phyloP scores from a whole-genome alignment of 2,329 filamentous ascomycete genomes.

The Lachnellula subtilissima region DNA sequence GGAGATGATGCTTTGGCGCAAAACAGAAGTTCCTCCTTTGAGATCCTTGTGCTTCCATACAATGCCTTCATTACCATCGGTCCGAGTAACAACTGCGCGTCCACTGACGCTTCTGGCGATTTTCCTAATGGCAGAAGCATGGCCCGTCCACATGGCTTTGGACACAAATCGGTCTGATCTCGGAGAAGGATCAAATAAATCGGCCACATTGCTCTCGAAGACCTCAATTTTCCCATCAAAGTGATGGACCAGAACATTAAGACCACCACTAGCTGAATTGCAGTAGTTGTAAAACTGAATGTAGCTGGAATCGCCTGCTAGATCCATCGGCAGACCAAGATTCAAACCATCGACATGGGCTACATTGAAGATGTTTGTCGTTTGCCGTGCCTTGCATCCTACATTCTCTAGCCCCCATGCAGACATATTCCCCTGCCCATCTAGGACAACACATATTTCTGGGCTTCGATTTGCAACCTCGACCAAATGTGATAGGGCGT shows the following conservation, averaged over 20 bases:
- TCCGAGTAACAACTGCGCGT: conserved; percentile 74
- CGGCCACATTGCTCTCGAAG: conserved; percentile 72
- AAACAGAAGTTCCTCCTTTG: conserved; percentile 49
- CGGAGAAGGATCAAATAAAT: conserved; percentile 70
- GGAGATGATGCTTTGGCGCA: conserved; percentile 63
- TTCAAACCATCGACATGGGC: conserved; percentile 64
- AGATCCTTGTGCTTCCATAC: conserved; percentile 69
- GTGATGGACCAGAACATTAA: conserved; percentile 74
- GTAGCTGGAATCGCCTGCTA: conserved; percentile 38
- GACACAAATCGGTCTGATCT: conserved; percentile 54
- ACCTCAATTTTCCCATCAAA: conserved; percentile 83
- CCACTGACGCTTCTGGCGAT: conserved; percentile 83
- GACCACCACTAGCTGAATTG: conserved; percentile 55
- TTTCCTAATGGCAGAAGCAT: conserved; percentile 75
- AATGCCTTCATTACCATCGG: conserved; percentile 70
- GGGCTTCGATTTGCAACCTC: conserved; percentile 79
- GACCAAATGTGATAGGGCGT: conserved; percentile 77
- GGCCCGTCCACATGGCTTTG: conserved; percentile 74
- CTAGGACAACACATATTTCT: conserved; percentile 81
- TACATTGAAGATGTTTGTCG: conserved; percentile 76
- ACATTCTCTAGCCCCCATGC: conserved; percentile 91
- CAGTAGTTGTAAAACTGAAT: conserved; percentile 72
- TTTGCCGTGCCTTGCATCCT: conserved; percentile 61
- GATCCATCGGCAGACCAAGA: conserved; percentile 35
- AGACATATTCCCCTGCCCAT: conserved; percentile 80